Percentiles rank a stretch among this genome's conserved stretches.
Conservation (phyloP, 2,329 filamentous ascomycete species). For the Trichoderma harzianum region DNA sequence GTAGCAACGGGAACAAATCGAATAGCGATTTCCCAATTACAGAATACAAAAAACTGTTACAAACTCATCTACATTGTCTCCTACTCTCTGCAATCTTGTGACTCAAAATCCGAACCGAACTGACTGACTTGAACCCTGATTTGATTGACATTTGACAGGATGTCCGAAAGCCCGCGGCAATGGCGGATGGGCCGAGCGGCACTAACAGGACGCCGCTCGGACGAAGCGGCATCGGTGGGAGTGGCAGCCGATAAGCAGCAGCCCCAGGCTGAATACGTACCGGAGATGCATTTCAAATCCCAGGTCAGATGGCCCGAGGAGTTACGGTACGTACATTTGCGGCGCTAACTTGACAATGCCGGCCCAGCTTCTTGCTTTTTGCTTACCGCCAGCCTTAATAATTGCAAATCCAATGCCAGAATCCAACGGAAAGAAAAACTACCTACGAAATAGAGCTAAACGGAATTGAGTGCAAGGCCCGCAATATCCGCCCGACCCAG, state of each 20-base stretch:
- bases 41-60: conserved; percentile 4
- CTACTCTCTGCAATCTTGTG: background rate
- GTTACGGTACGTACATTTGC: background rate
- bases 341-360: background rate
- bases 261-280: background rate
- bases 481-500: background rate
- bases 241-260: conserved; percentile 8
- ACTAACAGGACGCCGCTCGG: background rate
- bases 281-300: conserved; percentile 13
- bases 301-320: background rate
- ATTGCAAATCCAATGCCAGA: background rate
- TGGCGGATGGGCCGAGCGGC: conserved; percentile 12
- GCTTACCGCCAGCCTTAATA: conserved; percentile 5
- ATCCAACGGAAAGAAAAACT: background rate
- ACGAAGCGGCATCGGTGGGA: conserved; percentile 10
- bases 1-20: conserved; percentile 7
- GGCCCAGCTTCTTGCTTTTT: background rate
- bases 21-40: conserved; percentile 9
- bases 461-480: background rate
- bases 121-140: background rate
- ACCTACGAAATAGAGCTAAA: background rate
- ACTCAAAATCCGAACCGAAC: background rate
- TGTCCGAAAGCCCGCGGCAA: conserved; percentile 8
- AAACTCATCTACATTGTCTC: background rate
- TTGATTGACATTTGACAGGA: background rate